Conservation (phyloP, 371 early-diverging fungal species). For the Mucor indicus region DNA sequence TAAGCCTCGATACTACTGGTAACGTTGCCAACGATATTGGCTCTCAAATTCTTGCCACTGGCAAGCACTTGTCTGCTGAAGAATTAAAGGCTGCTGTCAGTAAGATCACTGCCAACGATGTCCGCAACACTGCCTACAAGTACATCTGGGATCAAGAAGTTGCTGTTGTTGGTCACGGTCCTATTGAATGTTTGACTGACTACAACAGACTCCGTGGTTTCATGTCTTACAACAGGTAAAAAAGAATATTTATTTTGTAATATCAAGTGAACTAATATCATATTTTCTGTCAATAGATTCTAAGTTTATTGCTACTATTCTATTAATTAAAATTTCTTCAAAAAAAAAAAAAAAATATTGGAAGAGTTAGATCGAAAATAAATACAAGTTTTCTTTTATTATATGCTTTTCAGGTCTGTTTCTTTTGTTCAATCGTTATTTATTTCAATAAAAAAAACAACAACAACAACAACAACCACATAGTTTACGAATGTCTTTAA, state of each 20-base stretch:
- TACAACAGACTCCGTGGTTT: conserved; percentile 81
- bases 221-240: conserved; percentile 69
- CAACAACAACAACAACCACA: too few relatives aligned
- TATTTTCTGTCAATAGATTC: too few relatives aligned
- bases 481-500: too few relatives aligned
- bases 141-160: conserved; percentile 86
- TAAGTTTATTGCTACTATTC: too few relatives aligned
- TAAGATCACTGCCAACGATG: conserved; percentile 56
- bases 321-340: too few relatives aligned
- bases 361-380: too few relatives aligned
- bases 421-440: too few relatives aligned
- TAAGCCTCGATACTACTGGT: conserved; percentile 85
- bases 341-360: too few relatives aligned
- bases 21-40: conserved; percentile 93
- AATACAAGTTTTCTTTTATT: too few relatives aligned
- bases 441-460: too few relatives aligned
- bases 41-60: conserved; percentile 86
- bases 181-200: conserved; percentile 83
- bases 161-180: conserved; percentile 88
- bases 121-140: conserved; percentile 81
- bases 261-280: too few relatives aligned
- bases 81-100: conserved; percentile 21
- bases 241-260: not conserved
- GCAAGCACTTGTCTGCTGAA: conserved; percentile 68
- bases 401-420: too few relatives aligned